Evolutionary conservation across 169 alveolate species (phyloP).

Genomic region (Plasmodium reichenowi): DNA sequence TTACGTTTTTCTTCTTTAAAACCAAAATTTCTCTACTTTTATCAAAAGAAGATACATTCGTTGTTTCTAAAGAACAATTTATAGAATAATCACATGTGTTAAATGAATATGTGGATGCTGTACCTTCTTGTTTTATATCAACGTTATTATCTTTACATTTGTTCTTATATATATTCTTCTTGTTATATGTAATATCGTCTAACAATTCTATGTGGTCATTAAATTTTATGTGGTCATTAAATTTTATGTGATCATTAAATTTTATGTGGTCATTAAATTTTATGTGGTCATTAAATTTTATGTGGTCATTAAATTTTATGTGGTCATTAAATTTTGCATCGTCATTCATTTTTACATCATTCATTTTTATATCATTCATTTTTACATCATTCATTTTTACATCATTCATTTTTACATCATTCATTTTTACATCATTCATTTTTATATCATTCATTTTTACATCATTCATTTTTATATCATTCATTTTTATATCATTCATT

Average conservation of each 20-base stretch:
- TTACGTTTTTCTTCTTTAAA: conserved; percentile 2
- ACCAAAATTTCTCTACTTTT: conserved; percentile 23
- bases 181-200: conserved; percentile 13
- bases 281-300: too few species aligned
- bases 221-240: conserved; percentile 69
- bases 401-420: conserved; percentile 69
- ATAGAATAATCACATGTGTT: conserved; percentile 53
- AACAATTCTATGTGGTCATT: conserved; percentile 12
- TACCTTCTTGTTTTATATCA: conserved; percentile 53
- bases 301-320: too few species aligned
- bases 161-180: conserved; percentile 17
- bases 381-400: too few species aligned
- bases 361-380: conserved; percentile 19
- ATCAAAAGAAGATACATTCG: conserved; percentile 58
- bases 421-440: too few species aligned
- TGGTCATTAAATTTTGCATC: too few species aligned
- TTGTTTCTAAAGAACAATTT: conserved; percentile 46
- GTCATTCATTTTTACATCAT: background rate
- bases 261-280: too few species aligned
- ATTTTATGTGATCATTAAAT: too few species aligned
- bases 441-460: conserved; percentile 31
- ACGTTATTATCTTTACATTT: conserved; percentile 18
- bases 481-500: background rate
- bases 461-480: too few species aligned
- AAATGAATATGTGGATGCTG: conserved; percentile 64